Conservation (phyloP, 2,329 filamentous ascomycete species). For the Huntiella savannae region DNA sequence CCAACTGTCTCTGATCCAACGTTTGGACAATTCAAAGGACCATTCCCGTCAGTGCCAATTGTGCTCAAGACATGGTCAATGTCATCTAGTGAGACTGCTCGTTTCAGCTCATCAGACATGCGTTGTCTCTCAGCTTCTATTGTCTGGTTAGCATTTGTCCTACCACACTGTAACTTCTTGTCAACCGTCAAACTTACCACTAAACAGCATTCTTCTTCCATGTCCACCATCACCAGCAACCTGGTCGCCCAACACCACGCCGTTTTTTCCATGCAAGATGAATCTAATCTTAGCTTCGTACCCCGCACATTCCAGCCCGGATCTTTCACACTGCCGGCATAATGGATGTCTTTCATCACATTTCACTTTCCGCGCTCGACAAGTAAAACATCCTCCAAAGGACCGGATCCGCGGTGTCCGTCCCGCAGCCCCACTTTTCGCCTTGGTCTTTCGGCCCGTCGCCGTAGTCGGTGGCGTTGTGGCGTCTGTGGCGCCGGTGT, state of each 20-base stretch:
- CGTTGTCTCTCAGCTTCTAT: constrained; percentile 2
- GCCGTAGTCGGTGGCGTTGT: no score
- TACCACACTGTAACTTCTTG: neutral
- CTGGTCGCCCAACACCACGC: neutral
- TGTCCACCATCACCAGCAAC: constrained; percentile 3
- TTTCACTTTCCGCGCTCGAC: constrained; percentile 9
- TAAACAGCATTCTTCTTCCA: constrained; percentile 9
- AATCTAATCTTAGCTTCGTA: constrained; percentile 10
- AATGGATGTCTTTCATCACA: constrained; percentile 8
- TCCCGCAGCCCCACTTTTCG: neutral
- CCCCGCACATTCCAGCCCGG: constrained; percentile 4
- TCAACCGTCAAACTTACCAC: constrained; percentile 1
- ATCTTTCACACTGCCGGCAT: constrained; percentile 4
- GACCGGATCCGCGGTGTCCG: constrained; percentile 4
- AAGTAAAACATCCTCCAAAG: constrained; percentile 9
- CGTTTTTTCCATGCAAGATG: constrained; percentile 2
- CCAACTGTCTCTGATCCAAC: neutral
- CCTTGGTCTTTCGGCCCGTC: no score
- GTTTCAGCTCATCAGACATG: constrained; percentile 2
- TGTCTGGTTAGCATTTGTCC: no score
- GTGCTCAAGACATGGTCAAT: neutral
- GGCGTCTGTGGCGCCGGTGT: no score
- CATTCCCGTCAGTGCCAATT: neutral
- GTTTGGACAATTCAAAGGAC: no score
- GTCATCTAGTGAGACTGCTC: neutral